These are phyloP conservation scores for Gossypium rotundifolium DNA, from an alignment of 345 rosid genomes.

Conservation along the genomic window DNA sequence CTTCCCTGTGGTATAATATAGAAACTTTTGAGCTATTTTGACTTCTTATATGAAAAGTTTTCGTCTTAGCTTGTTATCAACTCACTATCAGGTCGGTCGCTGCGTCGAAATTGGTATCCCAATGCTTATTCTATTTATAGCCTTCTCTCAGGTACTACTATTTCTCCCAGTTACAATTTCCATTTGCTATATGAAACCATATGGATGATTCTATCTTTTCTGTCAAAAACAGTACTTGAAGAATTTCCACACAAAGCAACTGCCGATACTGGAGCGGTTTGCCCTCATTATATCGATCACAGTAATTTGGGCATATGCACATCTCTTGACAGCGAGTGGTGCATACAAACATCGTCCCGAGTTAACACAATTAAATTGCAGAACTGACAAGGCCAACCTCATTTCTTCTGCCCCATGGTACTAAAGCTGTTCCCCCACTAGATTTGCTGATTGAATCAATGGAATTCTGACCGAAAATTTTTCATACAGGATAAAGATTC, in stretches of 20 bases:
- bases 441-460: background rate
- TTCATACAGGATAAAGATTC: conserved; percentile 76
- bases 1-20: conserved; percentile 76
- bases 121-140: conserved; percentile 74
- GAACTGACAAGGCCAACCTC: conserved; percentile 92
- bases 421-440: background rate
- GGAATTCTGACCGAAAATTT: conserved; percentile 7
- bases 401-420: conserved; percentile 98
- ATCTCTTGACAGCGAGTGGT: conserved; percentile 90
- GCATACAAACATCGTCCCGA: conserved; percentile 86
- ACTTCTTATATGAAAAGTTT: background rate
- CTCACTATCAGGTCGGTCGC: conserved; percentile 55
- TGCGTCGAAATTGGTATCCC: conserved; percentile 93
- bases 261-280: conserved; percentile 80
- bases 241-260: conserved; percentile 49
- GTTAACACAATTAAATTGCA: conserved; percentile 70
- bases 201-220: background rate
- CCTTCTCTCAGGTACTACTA: conserved; percentile 70
- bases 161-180: too few species aligned
- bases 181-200: too few species aligned
- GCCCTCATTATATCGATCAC: conserved; percentile 70
- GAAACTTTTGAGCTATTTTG: background rate
- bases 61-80: conserved; percentile 1
- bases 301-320: conserved; percentile 92
- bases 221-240: conserved; percentile 60